These are phyloP conservation scores for Picea mariana DNA, from an alignment of 83 land plant genomes.

Conservation along the genomic window DNA sequence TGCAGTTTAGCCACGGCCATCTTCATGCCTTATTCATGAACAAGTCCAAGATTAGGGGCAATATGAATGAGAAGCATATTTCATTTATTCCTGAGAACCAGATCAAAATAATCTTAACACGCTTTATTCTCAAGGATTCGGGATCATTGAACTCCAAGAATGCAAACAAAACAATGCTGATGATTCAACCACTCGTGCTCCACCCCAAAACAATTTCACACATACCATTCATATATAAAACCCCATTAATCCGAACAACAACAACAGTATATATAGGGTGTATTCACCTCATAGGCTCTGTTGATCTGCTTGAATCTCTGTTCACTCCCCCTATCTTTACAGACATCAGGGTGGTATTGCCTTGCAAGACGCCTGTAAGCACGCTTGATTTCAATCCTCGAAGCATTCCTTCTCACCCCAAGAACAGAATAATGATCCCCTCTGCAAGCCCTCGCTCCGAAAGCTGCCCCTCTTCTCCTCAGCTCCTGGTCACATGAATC, in stretches of 20 bases:
- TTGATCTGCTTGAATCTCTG: constrained; percentile 17
- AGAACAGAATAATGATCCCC: constrained; percentile 7
- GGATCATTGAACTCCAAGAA: neutral
- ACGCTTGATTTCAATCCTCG: constrained; percentile 10
- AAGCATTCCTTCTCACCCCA: constrained; percentile 11
- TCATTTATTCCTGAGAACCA: too few species aligned
- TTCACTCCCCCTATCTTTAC: constrained; percentile 7
- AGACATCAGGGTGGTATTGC: constrained; percentile 12
- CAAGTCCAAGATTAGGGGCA: neutral
- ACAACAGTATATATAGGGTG: neutral
- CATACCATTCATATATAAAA: neutral
- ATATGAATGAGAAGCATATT: neutral
- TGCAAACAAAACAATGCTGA: neutral
- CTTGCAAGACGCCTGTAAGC: constrained; percentile 13
- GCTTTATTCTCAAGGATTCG: too few species aligned
- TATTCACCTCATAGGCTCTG: constrained; percentile 11
- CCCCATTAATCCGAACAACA: neutral
- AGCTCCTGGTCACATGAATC: constrained; percentile 8
- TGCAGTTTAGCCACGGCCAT: too few species aligned
- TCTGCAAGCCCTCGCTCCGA: neutral
- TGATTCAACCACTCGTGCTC: neutral
- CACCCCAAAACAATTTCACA: neutral
- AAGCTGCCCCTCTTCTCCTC: neutral
- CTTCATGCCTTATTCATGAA: neutral
- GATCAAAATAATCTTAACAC: too few species aligned